Evolutionary conservation across 768 basidiomycete genomes (phyloP).

Genomic region (Podaxis rugospora): DNA sequence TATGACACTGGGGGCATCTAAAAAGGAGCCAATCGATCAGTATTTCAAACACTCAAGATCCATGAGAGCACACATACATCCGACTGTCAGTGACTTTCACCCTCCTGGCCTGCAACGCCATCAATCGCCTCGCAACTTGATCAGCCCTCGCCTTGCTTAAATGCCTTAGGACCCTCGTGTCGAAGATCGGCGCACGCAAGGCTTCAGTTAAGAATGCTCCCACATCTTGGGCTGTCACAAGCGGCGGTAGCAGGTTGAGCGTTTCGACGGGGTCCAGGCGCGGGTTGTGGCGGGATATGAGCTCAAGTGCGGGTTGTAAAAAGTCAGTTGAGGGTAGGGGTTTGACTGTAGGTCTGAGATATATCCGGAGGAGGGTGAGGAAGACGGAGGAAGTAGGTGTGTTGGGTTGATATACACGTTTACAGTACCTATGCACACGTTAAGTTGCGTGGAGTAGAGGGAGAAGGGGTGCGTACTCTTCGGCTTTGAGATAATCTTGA

Average conservation of each 20-base stretch:
- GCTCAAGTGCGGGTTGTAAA: slow-evolving; percentile 75
- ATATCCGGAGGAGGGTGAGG: slow-evolving; percentile 80
- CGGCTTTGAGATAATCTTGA: slow-evolving; percentile 80
- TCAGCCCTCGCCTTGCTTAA: slow-evolving; percentile 76
- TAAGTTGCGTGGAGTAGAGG: neutral
- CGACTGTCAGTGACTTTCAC: slow-evolving; percentile 91
- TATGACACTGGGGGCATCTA: slow-evolving; percentile 95
- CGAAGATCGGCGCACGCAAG: slow-evolving; percentile 61
- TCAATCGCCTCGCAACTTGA: slow-evolving; percentile 65
- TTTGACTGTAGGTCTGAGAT: slow-evolving; percentile 68
- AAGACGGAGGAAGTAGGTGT: slow-evolving; percentile 63
- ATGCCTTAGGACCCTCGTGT: slow-evolving; percentile 63
- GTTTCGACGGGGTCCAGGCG: slow-evolving; percentile 81
- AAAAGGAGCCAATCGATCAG: slow-evolving; percentile 1
- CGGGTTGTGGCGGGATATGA: slow-evolving; percentile 80
- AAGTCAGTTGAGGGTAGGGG: slow-evolving; percentile 46
- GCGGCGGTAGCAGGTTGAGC: slow-evolving; percentile 82
- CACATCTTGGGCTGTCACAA: slow-evolving; percentile 82
- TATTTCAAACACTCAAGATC: neutral
- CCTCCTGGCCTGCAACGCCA: slow-evolving; percentile 72
- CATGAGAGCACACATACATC: slow-evolving; percentile 57
- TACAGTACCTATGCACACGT: slow-evolving; percentile 74
- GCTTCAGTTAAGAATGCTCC: slow-evolving; percentile 72
- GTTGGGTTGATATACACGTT: slow-evolving; percentile 63
- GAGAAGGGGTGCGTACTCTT: slow-evolving; percentile 54